A percentile compares a stretch with the other conserved stretches of the same genome.
Conservation (phyloP, 441 rosid species). For the Gossypium schwendimanii region DNA sequence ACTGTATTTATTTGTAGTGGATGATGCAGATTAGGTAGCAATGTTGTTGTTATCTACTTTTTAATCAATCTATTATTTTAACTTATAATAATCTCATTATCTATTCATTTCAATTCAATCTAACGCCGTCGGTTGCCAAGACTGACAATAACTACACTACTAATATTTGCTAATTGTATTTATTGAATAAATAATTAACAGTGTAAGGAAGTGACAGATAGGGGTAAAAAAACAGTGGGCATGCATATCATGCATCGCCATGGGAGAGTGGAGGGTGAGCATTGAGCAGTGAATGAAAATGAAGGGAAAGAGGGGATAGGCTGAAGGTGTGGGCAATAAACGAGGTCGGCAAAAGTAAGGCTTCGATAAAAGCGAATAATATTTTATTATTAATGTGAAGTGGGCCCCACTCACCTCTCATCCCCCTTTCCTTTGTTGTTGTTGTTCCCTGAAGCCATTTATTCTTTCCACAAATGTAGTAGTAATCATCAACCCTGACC, state of each 20-base stretch:
- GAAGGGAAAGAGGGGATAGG: neutral
- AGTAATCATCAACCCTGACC: neutral
- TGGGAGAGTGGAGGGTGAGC: neutral
- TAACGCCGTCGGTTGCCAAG: too few relatives aligned
- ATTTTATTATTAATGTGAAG: neutral
- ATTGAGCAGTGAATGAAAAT: neutral
- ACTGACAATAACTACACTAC: neutral
- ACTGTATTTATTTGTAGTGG: neutral
- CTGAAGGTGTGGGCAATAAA: neutral
- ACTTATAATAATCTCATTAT: neutral
- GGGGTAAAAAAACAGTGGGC: neutral
- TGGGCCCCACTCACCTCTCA: neutral
- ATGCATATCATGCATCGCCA: neutral
- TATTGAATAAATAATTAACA: too few relatives aligned
- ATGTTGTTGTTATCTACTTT: neutral
- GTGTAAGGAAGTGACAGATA: too few relatives aligned
- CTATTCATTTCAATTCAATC: neutral
- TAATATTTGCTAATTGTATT: neutral
- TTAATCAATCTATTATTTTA: neutral
- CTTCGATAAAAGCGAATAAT: conserved; percentile 18
- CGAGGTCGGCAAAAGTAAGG: conserved; percentile 25
- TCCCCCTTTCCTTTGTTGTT: neutral
- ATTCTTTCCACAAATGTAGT: conserved; percentile 7
- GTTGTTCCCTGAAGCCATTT: conserved; percentile 12
- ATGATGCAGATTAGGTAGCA: neutral